Conservation (phyloP, 2,329 filamentous ascomycete genomes). For the Fusarium bulbicola region DNA sequence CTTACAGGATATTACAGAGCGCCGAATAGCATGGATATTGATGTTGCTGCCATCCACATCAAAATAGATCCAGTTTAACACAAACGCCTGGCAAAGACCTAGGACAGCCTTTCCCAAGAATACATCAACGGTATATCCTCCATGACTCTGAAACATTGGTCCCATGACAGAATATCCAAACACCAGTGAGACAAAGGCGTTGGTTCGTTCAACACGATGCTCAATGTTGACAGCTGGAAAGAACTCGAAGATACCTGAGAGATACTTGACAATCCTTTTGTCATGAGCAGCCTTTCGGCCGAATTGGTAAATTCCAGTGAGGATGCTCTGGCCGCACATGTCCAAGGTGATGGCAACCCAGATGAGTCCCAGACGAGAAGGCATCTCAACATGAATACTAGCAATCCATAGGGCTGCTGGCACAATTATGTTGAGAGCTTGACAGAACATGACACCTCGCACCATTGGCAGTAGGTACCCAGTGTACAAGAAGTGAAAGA, state of each 20-base stretch:
- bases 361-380: conserved; percentile 63
- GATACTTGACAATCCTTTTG: conserved; percentile 30
- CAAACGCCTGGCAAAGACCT: conserved; percentile 65
- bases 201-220: conserved; percentile 70
- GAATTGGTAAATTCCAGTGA: conserved; percentile 53
- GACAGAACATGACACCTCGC: conserved; percentile 61
- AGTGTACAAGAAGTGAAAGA: conserved; percentile 57
- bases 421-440: conserved; percentile 55
- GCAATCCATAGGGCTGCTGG: conserved; percentile 67
- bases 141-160: conserved; percentile 65
- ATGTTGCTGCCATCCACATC: conserved; percentile 68
- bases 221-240: conserved; percentile 72
- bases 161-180: conserved; percentile 72
- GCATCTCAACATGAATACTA: conserved; percentile 65
- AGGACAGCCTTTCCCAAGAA: conserved; percentile 71
- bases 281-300: conserved; percentile 26
- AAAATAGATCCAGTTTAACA: conserved; percentile 72
- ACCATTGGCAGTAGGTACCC: conserved; percentile 65
- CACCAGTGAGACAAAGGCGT: conserved; percentile 71
- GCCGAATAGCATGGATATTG: conserved; percentile 68
- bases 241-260: conserved; percentile 62
- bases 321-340: conserved; percentile 55
- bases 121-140: conserved; percentile 57
- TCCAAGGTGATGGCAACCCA: conserved; percentile 66
- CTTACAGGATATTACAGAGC: conserved; percentile 56